Percentiles rank a stretch among this genome's conserved stretches.
Conservation (phyloP, 768 basidiomycete species). For the Podaxis sp. region DNA sequence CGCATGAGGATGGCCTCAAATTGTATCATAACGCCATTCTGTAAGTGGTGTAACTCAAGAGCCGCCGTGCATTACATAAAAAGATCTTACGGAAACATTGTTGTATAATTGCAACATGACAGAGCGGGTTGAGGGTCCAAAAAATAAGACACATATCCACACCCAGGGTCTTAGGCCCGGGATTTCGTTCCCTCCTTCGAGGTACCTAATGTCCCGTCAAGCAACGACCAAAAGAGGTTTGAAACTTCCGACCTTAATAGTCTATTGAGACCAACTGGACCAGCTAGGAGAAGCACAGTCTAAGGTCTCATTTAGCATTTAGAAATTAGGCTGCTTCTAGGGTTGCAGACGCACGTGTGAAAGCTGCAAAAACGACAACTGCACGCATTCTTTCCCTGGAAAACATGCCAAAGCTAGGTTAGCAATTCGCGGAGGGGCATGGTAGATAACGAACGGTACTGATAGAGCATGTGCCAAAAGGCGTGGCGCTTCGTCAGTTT, state of each 20-base stretch:
- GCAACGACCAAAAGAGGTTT: not conserved
- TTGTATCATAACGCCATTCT: slow-evolving; percentile 27
- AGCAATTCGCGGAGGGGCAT: too few species aligned
- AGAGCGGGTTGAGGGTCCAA: slow-evolving; percentile 28
- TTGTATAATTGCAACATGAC: slow-evolving; percentile 55
- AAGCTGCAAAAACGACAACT: not conserved
- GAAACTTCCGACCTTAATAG: slow-evolving; percentile 31
- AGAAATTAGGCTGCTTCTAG: slow-evolving; percentile 26
- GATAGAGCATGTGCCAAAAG: slow-evolving; percentile 1
- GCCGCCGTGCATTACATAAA: slow-evolving; percentile 10
- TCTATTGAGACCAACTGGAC: slow-evolving; percentile 42
- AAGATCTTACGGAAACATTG: slow-evolving; percentile 41
- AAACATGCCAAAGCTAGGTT: not conserved
- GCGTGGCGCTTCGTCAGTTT: not conserved
- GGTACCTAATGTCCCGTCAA: slow-evolving; percentile 38
- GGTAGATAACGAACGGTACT: not conserved
- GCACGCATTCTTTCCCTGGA: not conserved
- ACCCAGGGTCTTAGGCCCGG: slow-evolving; percentile 64
- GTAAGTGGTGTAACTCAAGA: slow-evolving; percentile 29
- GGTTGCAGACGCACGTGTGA: slow-evolving; percentile 27
- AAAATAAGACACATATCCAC: slow-evolving; percentile 44
- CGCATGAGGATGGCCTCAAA: slow-evolving; percentile 33
- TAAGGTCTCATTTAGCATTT: slow-evolving; percentile 21
- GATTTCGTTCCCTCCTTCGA: slow-evolving; percentile 52
- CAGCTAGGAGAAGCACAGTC: slow-evolving; percentile 28